phyloP scores from a whole-genome alignment of 2,329 filamentous ascomycete species.

The Chaetomium strumarium region DNA sequence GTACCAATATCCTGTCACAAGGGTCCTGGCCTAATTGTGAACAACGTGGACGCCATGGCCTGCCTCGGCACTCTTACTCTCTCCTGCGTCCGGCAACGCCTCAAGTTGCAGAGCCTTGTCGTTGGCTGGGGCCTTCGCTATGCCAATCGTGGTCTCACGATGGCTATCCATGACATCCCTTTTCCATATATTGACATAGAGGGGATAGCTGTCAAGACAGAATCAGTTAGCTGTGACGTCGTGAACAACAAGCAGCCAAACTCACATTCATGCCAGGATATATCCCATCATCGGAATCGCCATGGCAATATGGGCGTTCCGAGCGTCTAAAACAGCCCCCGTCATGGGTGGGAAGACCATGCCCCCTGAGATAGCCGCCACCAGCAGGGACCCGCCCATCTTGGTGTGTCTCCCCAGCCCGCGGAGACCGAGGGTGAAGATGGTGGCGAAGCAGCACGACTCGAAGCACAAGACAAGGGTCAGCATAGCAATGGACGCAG shows the following conservation, averaged over 20 bases:
- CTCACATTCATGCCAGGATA: slow-evolving; percentile 26
- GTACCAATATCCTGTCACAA: too few relatives aligned
- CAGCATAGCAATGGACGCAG: slow-evolving; percentile 27
- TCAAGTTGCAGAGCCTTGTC: slow-evolving; percentile 27
- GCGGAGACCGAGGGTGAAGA: slow-evolving; percentile 72
- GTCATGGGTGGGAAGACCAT: slow-evolving; percentile 49
- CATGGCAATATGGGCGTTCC: slow-evolving; percentile 26
- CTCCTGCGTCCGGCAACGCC: slow-evolving; percentile 11
- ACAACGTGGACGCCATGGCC: background rate
- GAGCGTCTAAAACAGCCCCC: slow-evolving; percentile 34
- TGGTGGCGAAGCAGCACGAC: slow-evolving; percentile 74
- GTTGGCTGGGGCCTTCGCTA: slow-evolving; percentile 15
- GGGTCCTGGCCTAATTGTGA: background rate
- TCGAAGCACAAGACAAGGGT: slow-evolving; percentile 74
- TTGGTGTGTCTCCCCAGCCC: slow-evolving; percentile 78
- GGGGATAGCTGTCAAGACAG: slow-evolving; percentile 22
- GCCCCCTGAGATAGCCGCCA: slow-evolving; percentile 50
- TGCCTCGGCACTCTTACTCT: background rate
- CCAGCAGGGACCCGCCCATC: slow-evolving; percentile 49
- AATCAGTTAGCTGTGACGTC: background rate
- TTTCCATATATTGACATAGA: slow-evolving; percentile 30
- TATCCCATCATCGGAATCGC: slow-evolving; percentile 29
- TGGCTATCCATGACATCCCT: slow-evolving; percentile 29
- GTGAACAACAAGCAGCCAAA: background rate
- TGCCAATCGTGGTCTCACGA: slow-evolving; percentile 26